phyloP scores from a whole-genome alignment of 2,329 filamentous ascomycete genomes.

The Verticillium isaacii region DNA sequence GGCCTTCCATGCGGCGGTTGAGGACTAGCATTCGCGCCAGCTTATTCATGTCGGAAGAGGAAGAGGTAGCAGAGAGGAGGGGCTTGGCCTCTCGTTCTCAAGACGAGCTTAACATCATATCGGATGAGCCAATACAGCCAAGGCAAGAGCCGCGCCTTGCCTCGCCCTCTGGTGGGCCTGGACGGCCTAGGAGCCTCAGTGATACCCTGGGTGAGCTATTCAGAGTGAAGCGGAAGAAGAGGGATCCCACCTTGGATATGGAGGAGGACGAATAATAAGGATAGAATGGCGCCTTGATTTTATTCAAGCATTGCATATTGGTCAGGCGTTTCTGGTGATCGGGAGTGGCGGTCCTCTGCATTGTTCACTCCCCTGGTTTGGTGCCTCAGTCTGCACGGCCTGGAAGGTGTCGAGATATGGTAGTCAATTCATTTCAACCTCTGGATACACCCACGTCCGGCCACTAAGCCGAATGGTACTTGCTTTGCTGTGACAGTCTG shows the following conservation, averaged over 20 bases:
- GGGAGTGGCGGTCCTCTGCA: neutral
- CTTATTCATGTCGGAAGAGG: slow-evolving; percentile 46
- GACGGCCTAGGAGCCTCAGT: slow-evolving; percentile 33
- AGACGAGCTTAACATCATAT: neutral
- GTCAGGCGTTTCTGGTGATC: slow-evolving; percentile 10
- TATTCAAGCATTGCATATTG: slow-evolving; percentile 9
- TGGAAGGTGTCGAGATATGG: neutral
- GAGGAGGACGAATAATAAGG: slow-evolving; percentile 7
- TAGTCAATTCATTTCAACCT: neutral
- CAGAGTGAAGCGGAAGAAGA: slow-evolving; percentile 26
- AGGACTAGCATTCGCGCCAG: slow-evolving; percentile 48
- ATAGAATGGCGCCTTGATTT: neutral
- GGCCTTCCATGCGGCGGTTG: slow-evolving; percentile 40
- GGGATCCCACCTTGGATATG: slow-evolving; percentile 13
- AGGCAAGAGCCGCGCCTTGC: neutral
- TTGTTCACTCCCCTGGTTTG: neutral
- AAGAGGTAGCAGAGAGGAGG: slow-evolving; percentile 16
- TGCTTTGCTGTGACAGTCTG: too few relatives aligned
- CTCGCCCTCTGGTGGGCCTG: slow-evolving; percentile 13
- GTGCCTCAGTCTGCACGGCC: neutral
- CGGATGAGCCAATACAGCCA: neutral
- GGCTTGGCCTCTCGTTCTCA: slow-evolving; percentile 1
- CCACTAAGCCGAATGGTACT: neutral
- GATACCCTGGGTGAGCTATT: slow-evolving; percentile 36
- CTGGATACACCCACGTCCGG: neutral